Evolutionary conservation across 306 rosid genomes (phyloP).

Genomic region (Neltuma alba): DNA sequence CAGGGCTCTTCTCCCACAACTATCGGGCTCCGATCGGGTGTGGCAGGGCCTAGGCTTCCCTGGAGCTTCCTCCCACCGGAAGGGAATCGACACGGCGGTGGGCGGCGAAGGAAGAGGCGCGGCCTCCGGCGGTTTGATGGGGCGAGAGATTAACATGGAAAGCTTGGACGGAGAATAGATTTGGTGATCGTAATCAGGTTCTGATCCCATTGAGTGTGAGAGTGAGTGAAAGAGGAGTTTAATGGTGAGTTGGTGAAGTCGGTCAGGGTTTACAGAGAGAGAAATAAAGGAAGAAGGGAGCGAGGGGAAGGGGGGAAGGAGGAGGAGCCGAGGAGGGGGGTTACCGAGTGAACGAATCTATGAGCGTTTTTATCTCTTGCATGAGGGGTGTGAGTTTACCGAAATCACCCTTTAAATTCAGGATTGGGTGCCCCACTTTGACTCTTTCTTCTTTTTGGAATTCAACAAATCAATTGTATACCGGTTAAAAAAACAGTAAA

Average conservation of each 20-base stretch:
- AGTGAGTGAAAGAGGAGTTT: neutral
- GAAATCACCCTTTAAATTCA: neutral
- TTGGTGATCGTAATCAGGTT: constrained; percentile 17
- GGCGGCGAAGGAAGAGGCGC: constrained; percentile 48
- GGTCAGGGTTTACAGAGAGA: neutral
- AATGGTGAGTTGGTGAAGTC: constrained; percentile 36
- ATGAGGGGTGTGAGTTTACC: neutral
- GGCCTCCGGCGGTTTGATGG: constrained; percentile 42
- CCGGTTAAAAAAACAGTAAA: neutral
- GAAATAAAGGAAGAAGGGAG: neutral
- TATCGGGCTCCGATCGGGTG: constrained; percentile 38
- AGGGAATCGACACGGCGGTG: constrained; percentile 67
- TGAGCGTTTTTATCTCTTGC: neutral
- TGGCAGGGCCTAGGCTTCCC: constrained; percentile 68
- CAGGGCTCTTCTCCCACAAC: constrained; percentile 43
- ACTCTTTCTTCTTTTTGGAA: neutral
- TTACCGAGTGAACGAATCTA: neutral
- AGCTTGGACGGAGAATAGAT: constrained; percentile 43
- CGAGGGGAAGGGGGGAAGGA: neutral
- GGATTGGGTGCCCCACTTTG: neutral
- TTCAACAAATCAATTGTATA: neutral
- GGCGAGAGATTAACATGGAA: constrained; percentile 50
- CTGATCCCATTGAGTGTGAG: constrained; percentile 31
- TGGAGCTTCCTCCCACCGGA: constrained; percentile 96
- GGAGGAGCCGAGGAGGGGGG: neutral